A percentile compares a stretch with the other conserved stretches of the same genome.
Conservation (phyloP, 2,329 filamentous ascomycete species). For the Emmonsiellopsis sp. region DNA sequence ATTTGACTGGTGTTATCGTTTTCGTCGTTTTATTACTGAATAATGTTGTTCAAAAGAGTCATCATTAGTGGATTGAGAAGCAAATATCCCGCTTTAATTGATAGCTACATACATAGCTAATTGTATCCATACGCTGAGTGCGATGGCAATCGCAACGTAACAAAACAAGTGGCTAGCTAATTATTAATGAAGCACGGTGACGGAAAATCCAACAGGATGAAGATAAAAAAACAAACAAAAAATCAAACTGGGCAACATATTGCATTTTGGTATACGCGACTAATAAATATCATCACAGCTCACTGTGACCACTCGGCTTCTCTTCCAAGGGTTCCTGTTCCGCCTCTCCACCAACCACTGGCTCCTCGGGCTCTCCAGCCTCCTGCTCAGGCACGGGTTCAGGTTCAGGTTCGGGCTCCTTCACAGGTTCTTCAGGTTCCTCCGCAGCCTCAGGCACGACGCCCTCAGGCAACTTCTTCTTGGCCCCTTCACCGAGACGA, state of each 20-base stretch:
- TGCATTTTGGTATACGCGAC: background rate
- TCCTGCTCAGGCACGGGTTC: constrained; percentile 38
- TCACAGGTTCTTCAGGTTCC: constrained; percentile 21
- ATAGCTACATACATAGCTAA: no score
- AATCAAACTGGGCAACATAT: background rate
- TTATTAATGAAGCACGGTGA: no score
- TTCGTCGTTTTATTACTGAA: background rate
- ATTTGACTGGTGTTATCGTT: constrained; percentile 2
- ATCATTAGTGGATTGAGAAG: no score
- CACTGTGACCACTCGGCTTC: constrained; percentile 35
- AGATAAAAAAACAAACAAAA: background rate
- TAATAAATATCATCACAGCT: constrained; percentile 24
- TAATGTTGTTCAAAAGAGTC: no score
- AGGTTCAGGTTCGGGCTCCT: constrained; percentile 47
- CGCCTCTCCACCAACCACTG: constrained; percentile 1
- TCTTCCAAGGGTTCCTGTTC: constrained; percentile 25
- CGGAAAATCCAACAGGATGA: no score
- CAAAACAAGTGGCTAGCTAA: no score
- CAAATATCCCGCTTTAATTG: no score
- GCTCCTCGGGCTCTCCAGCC: constrained; percentile 10
- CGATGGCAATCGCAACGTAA: no score
- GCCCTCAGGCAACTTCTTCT: constrained; percentile 61
- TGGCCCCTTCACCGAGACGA: constrained; percentile 75
- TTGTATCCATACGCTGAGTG: no score
- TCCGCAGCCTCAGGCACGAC: constrained; percentile 41